These are phyloP conservation scores for Aurinia saxatilis DNA, from an alignment of 345 rosid genomes.

Conservation along the genomic window DNA sequence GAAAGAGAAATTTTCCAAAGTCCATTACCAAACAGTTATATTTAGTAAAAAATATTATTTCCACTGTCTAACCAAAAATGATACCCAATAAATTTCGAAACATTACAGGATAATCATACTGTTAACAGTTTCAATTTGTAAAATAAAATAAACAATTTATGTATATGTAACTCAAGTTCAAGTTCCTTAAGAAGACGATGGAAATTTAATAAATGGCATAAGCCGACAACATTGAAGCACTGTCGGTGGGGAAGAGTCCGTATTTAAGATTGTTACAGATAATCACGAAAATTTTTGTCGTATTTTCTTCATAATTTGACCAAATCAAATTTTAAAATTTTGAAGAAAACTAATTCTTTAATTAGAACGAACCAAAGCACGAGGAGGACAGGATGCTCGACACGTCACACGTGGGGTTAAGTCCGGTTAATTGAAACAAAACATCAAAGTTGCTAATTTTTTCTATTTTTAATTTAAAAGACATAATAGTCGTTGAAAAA, in stretches of 20 bases:
- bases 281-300: constrained; percentile 6
- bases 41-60: background rate
- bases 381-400: background rate
- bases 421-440: constrained; percentile 1
- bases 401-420: constrained; percentile 14
- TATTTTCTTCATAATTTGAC: constrained; percentile 22
- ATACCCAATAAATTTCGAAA: background rate
- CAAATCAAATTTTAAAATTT: background rate
- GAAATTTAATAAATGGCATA: background rate
- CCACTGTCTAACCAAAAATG: constrained; percentile 16
- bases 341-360: background rate
- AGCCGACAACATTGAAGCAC: constrained; percentile 29
- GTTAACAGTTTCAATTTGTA: too few species aligned
- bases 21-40: constrained; percentile 6
- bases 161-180: background rate
- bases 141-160: background rate
- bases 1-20: constrained; percentile 17
- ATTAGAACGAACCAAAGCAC: constrained; percentile 12
- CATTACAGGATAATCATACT: too few species aligned
- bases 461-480: background rate
- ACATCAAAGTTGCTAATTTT: background rate
- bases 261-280: constrained; percentile 20
- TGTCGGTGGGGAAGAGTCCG: constrained; percentile 31
- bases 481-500: background rate
- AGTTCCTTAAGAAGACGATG: background rate